Conservation (phyloP, 352 stramenopile genomes). For the Phytopythium kandeliae region DNA sequence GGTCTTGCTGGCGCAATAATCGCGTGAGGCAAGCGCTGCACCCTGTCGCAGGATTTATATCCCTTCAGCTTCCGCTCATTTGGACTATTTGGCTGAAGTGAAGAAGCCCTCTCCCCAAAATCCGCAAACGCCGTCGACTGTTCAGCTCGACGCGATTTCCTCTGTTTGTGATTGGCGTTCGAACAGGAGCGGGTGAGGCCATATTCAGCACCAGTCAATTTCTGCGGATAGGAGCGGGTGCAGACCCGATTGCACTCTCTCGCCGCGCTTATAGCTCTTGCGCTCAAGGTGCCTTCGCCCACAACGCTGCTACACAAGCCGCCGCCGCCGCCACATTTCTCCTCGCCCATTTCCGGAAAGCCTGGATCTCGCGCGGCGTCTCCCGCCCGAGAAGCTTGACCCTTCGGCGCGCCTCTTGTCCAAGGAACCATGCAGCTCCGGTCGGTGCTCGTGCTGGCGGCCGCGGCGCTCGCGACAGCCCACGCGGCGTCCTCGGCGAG, state of each 20-base stretch:
- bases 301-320: background rate
- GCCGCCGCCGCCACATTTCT: background rate
- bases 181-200: background rate
- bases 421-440: constrained; percentile 38
- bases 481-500: constrained; percentile 8
- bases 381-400: background rate
- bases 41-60: background rate
- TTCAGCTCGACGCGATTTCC: background rate
- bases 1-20: background rate
- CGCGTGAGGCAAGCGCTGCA: background rate
- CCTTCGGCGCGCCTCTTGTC: background rate
- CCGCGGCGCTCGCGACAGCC: constrained; percentile 19
- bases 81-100: too few species aligned
- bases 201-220: constrained; percentile 1
- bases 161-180: background rate
- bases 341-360: background rate
- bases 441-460: constrained; percentile 24
- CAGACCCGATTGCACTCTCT: background rate
- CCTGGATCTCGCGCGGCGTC: background rate
- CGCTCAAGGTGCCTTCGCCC: background rate
- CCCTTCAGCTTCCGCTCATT: background rate
- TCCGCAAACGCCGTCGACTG: background rate
- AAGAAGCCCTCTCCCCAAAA: background rate
- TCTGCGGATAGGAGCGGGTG: too few species aligned
- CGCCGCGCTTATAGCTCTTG: constrained; percentile 3